A percentile compares a stretch with the other conserved stretches of the same genome.
These are phyloP conservation scores for Marasmius tenuissimus DNA, from an alignment of 1,284 basidiomycete genomes.

Conservation along the genomic window DNA sequence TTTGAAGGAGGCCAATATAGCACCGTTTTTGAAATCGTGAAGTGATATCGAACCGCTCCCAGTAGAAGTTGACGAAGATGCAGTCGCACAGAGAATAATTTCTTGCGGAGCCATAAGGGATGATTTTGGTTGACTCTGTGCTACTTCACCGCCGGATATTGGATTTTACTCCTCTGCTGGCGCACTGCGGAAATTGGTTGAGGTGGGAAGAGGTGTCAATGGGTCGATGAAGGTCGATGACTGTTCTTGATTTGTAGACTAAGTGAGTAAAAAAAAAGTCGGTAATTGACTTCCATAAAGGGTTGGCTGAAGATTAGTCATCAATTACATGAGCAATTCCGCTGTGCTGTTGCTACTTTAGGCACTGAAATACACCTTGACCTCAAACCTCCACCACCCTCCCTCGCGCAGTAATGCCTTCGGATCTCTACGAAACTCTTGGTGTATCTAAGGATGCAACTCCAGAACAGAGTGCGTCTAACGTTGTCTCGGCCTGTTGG, in stretches of 20 bases:
- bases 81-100: constrained; percentile 60
- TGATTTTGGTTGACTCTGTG: not conserved
- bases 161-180: no score
- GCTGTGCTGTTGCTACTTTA: not conserved
- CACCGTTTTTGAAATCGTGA: constrained; percentile 73
- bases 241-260: no score
- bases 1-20: constrained; percentile 72
- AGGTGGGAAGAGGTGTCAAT: no score
- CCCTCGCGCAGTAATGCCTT: constrained; percentile 40
- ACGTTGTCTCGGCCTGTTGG: not conserved
- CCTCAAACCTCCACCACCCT: constrained; percentile 5
- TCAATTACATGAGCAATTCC: not conserved
- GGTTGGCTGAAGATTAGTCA: not conserved
- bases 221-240: no score
- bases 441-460: constrained; percentile 37
- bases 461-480: constrained; percentile 43
- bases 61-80: constrained; percentile 45
- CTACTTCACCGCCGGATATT: no score
- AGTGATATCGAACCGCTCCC: constrained; percentile 62
- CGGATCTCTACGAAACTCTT: constrained; percentile 58
- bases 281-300: no score
- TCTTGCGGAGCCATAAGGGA: constrained; percentile 65
- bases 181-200: no score
- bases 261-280: no score
- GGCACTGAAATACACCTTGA: not conserved